phyloP scores from a whole-genome alignment of 768 basidiomycete species.

The Boletus speciosus region DNA sequence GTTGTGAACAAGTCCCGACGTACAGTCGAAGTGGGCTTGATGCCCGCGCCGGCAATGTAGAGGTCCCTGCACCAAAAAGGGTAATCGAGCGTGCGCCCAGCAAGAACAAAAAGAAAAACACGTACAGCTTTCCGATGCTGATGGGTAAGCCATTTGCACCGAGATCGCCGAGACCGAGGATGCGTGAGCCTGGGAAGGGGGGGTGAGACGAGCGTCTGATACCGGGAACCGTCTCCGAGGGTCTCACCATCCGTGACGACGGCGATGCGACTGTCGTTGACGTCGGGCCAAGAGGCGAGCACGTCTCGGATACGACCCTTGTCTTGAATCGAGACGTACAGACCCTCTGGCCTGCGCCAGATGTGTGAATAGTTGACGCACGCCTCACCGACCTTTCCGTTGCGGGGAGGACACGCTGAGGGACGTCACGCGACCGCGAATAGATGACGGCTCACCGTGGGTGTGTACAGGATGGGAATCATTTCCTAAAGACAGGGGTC shows the following conservation, averaged over 20 bases:
- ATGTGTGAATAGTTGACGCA: constrained; percentile 70
- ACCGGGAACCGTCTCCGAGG: not conserved
- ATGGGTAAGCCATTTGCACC: constrained; percentile 47
- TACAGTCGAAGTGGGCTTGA: constrained; percentile 47
- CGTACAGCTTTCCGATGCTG: constrained; percentile 69
- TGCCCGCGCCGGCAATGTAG: constrained; percentile 70
- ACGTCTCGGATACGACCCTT: constrained; percentile 60
- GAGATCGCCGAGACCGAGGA: constrained; percentile 61
- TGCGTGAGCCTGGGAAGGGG: constrained; percentile 49
- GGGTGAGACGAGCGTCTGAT: not conserved
- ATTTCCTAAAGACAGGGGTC: constrained; percentile 39
- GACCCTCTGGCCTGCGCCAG: constrained; percentile 59
- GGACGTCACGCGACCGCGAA: constrained; percentile 8
- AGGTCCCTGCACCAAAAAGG: constrained; percentile 41
- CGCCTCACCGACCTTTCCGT: constrained; percentile 55
- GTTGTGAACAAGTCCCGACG: constrained; percentile 1
- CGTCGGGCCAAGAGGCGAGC: constrained; percentile 49
- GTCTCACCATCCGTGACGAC: constrained; percentile 71
- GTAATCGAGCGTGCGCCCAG: not conserved
- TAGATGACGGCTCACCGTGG: constrained; percentile 45
- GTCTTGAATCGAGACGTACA: constrained; percentile 62
- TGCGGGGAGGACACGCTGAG: constrained; percentile 12
- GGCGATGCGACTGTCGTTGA: constrained; percentile 52
- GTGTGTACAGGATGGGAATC: constrained; percentile 71
- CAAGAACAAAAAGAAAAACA: constrained; percentile 4